phyloP scores from a whole-genome alignment of 768 basidiomycete genomes.

The Pleurotus platypus region DNA sequence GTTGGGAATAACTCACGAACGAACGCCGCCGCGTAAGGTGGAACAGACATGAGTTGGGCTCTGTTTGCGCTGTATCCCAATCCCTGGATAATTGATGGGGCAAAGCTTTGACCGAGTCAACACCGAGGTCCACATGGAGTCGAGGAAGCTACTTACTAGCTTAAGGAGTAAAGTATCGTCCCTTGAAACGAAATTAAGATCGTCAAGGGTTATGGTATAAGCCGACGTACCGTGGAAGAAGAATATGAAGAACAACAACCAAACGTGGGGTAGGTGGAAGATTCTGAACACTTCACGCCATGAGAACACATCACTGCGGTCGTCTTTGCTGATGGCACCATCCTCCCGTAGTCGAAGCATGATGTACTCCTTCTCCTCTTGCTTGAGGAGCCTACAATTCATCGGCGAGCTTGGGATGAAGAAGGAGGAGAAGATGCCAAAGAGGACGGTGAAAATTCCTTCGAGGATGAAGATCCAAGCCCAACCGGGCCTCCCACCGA shows the following conservation, averaged over 20 bases:
- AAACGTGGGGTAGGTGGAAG: slow-evolving; percentile 31
- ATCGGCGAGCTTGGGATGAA: slow-evolving; percentile 36
- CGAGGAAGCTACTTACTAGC: slow-evolving; percentile 14
- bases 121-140: slow-evolving; percentile 20
- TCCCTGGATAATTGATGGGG: slow-evolving; percentile 51
- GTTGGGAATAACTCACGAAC: slow-evolving; percentile 13
- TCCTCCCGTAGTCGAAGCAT: slow-evolving; percentile 36
- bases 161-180: slow-evolving; percentile 13
- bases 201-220: no score
- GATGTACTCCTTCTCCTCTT: slow-evolving; percentile 30
- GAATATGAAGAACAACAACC: slow-evolving; percentile 25
- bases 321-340: slow-evolving; percentile 20
- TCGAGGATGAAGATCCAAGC: slow-evolving; percentile 56
- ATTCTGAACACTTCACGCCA: slow-evolving; percentile 33
- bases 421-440: slow-evolving; percentile 38
- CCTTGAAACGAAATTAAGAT: neutral
- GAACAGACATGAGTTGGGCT: slow-evolving; percentile 49
- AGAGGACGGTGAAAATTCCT: slow-evolving; percentile 43
- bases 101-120: slow-evolving; percentile 36
- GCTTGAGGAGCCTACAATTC: slow-evolving; percentile 31
- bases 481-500: slow-evolving; percentile 47
- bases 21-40: slow-evolving; percentile 35
- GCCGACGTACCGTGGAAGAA: slow-evolving; percentile 27
- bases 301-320: slow-evolving; percentile 25
- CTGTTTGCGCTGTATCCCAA: slow-evolving; percentile 41